Evolutionary conservation across 2,329 filamentous ascomycete genomes (phyloP).

Genomic region (Alternaria consortialis): DNA sequence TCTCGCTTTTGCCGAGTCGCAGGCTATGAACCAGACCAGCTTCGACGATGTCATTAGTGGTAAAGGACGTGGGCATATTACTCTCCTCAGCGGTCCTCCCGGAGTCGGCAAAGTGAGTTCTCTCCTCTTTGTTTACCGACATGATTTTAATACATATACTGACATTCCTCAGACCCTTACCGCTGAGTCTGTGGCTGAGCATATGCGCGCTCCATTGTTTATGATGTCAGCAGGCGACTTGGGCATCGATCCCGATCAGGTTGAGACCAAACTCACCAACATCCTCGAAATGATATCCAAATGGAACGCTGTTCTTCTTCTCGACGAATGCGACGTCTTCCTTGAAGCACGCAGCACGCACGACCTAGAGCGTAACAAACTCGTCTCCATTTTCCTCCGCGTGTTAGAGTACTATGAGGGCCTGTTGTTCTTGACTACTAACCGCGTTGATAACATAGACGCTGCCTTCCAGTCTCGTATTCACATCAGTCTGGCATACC

Average conservation of each 20-base stretch:
- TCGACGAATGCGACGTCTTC: constrained; percentile 70
- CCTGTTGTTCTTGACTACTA: constrained; percentile 46
- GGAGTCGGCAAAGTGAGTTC: constrained; percentile 74
- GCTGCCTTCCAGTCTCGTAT: constrained; percentile 41
- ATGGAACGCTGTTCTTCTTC: constrained; percentile 63
- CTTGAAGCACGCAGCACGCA: constrained; percentile 59
- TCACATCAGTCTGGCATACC: constrained; percentile 40
- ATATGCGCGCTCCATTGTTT: constrained; percentile 83
- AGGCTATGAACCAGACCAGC: constrained; percentile 76
- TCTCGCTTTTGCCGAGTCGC: constrained; percentile 81
- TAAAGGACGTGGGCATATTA: constrained; percentile 85
- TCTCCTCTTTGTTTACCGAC: neutral
- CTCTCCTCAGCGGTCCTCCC: constrained; percentile 81
- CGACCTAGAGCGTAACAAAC: constrained; percentile 44
- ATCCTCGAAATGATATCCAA: constrained; percentile 60
- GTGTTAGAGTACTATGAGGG: constrained; percentile 43
- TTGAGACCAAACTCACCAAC: constrained; percentile 58
- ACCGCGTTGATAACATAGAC: constrained; percentile 41
- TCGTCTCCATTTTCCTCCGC: constrained; percentile 49
- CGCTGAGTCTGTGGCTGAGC: constrained; percentile 83
- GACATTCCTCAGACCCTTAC: constrained; percentile 68
- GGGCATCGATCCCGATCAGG: constrained; percentile 53
- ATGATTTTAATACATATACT: neutral
- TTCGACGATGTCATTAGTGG: constrained; percentile 75
- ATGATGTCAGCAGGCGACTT: constrained; percentile 77